Evolutionary conservation across 371 early-diverging fungal species (phyloP), one percentile per base, ranked within the genome.

Genomic region (Actinomortierella ambigua): DNA sequence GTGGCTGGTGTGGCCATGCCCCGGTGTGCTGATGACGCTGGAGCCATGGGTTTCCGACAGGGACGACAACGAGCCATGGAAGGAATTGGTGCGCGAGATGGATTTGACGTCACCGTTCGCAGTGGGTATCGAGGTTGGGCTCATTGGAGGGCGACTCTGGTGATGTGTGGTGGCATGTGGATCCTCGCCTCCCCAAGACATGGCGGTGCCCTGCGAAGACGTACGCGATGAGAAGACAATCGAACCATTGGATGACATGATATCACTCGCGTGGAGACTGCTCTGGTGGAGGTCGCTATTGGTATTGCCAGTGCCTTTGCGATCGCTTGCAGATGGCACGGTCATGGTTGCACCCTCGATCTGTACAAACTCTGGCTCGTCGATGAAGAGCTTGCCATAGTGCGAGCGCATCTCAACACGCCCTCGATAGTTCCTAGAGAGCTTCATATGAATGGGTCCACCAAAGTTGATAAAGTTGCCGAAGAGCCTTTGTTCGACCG

Each of bases 391-490:
- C 46, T 54, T 67, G 52, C 75, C 75, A 54, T 75, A 75, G 29
- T 63, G 75, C 5, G 68, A 63, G 44, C 75, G 59, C 11, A 61
- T 50, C 26, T 75, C 75, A n/a, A 75, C 55, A 23, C 68, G 43
- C 17, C 75, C 75, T 15, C 63, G 75, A 42, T 57, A 75, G 27
- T 75, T 75, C 28, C 64, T 58, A 2, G 75, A 75, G 17, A 75
- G 42, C 18, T 56, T 63, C 61, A 75, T 57, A 42, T 51, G 49
- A 2, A 60, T 60, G 1, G 75, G 61, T 0, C 61, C 68, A 2
- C 75, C 75, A 49, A 75, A 75, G 50, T 75, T 75, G 55, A 75
- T 75, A 55, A 75, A 75, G 75, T 75, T 75, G 39, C 75, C 75
- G 5, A 67, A 41, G 0, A 75, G 50, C 3, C 50, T 28, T 17